phyloP scores from a whole-genome alignment of 768 basidiomycete species.

The Trametes punicea region DNA sequence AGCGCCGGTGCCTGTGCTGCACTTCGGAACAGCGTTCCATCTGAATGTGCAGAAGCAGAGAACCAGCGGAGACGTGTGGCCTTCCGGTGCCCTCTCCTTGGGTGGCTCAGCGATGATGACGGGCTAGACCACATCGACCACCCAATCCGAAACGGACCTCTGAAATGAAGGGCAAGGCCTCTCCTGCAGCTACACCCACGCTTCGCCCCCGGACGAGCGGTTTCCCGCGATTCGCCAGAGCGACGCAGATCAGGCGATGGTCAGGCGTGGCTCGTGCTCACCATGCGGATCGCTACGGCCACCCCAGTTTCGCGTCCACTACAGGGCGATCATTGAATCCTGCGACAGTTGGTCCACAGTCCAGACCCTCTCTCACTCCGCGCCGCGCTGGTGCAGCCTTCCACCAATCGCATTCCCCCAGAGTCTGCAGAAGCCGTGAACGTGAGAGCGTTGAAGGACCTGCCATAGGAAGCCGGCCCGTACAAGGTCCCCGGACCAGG shows the following conservation, averaged over 20 bases:
- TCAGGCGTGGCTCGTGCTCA: background rate
- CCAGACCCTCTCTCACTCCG: background rate
- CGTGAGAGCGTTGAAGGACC: conserved; percentile 1
- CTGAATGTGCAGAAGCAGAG: conserved; percentile 10
- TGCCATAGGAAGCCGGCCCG: conserved; percentile 7
- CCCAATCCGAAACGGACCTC: conserved; percentile 19
- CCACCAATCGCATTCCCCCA: background rate
- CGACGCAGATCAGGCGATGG: conserved; percentile 8
- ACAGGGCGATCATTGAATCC: conserved; percentile 2
- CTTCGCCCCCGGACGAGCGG: background rate
- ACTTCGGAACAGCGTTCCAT: conserved; percentile 4
- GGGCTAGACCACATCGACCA: conserved; percentile 9
- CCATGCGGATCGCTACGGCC: background rate
- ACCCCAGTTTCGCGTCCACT: conserved; percentile 3
- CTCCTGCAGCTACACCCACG: background rate
- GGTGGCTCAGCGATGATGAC: conserved; percentile 8
- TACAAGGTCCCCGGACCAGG: conserved; percentile 9
- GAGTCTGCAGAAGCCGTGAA: background rate
- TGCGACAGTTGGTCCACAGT: background rate
- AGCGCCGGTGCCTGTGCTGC: conserved; percentile 11
- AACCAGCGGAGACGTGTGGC: conserved; percentile 15
- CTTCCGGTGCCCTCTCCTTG: background rate
- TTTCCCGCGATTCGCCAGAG: conserved; percentile 6
- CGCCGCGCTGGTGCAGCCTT: background rate
- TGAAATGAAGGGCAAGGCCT: conserved; percentile 14